These are phyloP conservation scores for Trichoderma erinaceum DNA, from an alignment of 495 filamentous ascomycete genomes.

Conservation along the genomic window DNA sequence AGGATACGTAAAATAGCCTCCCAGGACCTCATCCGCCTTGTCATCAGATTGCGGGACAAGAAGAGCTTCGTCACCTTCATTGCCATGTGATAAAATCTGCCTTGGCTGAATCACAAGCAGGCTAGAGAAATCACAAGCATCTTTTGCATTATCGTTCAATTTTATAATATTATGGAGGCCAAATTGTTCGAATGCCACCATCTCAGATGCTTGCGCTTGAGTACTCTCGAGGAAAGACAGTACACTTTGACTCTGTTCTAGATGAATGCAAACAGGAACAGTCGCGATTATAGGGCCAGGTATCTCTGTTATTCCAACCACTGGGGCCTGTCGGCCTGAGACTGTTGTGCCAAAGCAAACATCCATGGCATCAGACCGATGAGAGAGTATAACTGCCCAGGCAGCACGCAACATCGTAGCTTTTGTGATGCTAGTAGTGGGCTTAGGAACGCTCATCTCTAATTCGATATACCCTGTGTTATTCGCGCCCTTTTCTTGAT, in stretches of 20 bases:
- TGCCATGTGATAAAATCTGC: neutral
- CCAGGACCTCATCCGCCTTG: neutral
- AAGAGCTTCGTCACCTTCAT: neutral
- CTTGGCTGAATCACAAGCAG: constrained; percentile 15
- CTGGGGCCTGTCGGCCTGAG: constrained; percentile 19
- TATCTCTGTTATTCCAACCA: neutral
- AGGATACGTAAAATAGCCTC: constrained; percentile 9
- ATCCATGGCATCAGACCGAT: neutral
- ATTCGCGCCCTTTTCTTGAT: neutral
- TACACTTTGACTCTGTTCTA: neutral
- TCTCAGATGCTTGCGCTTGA: neutral
- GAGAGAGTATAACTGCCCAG: constrained; percentile 3
- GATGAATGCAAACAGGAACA: constrained; percentile 1
- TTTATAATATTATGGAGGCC: constrained; percentile 11
- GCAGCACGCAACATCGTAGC: constrained; percentile 6
- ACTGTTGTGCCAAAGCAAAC: constrained; percentile 5
- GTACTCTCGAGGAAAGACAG: neutral
- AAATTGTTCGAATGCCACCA: constrained; percentile 12
- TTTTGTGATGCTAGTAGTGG: neutral
- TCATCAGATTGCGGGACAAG: neutral
- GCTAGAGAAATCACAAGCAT: constrained; percentile 28
- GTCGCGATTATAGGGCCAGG: constrained; percentile 1
- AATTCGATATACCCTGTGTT: neutral
- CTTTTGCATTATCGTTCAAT: constrained; percentile 21
- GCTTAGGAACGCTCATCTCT: neutral